Evolutionary conservation across 2,329 filamentous ascomycete species (phyloP), one percentile per base, ranked within the genome.

Genomic region (Xylariaceae sp.): DNA sequence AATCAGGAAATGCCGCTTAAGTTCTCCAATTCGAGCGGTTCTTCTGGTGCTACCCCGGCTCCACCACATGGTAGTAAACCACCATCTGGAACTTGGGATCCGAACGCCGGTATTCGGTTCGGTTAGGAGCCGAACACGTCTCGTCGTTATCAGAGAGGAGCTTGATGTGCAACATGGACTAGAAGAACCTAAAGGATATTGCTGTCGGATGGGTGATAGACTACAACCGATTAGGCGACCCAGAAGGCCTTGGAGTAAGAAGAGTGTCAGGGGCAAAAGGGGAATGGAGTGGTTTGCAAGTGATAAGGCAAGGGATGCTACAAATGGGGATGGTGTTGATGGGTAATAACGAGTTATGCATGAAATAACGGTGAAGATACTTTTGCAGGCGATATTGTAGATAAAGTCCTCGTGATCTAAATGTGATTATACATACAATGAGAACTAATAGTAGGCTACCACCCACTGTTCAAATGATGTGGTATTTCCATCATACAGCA

Each of bases 1-100:
- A 87, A 85, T 53, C 91, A 92, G 0, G 87, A 88, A 2, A 87
- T 91, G 80, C 90, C 89, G 0, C 95, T 96, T 67, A 87, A 87
- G 55, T 96, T 96, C 73, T 85, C 84, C 1, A 81, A 76, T 3
- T 7, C 41, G 3, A 53, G 50, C 26, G 28, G 53, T 19, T 49
- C 53, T 51, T 45, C 45, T 26, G 28, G 28, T 11, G 11, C 41
- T 11, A 53, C 17, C 47, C 58, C 37, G 12, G 64, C 56, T 23
- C 58, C 63, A 17, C 61, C 71, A 34, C 67, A 64, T 50, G 60
- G 66, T 34, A 69, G 66, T 26, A 69, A 65, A 16, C 64, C 63
- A 46, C 53, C 63, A 2, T 68, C 68, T 17, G 79, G 80, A 31
- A 82, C 79, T 1, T 89, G 86, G 86, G 84, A 87, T 63, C 82